Conservation (phyloP, 345 rosid species). For the Brassica carinata region DNA sequence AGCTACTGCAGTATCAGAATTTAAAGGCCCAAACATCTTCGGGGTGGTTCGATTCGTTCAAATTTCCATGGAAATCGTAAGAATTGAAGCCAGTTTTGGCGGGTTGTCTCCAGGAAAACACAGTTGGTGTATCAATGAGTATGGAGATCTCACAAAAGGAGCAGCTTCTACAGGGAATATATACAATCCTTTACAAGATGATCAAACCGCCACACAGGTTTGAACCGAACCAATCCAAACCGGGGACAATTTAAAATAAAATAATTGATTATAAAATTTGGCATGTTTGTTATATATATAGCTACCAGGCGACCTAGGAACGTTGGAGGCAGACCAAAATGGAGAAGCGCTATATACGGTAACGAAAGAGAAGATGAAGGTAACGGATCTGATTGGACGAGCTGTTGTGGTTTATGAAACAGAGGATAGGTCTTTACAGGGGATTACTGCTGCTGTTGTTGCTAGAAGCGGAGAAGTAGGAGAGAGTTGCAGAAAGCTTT, state of each 20-base stretch:
- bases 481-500: neutral
- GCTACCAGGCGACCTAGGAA: slow-evolving; percentile 6
- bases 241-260: neutral
- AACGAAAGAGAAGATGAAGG: neutral
- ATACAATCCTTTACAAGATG: slow-evolving; percentile 2
- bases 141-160: slow-evolving; percentile 3
- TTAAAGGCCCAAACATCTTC: neutral
- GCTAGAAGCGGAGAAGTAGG: neutral
- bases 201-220: neutral
- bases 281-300: neutral
- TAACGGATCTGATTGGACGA: neutral
- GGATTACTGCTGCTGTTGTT: slow-evolving; percentile 4
- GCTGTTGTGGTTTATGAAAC: slow-evolving; percentile 1
- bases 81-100: neutral
- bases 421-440: neutral
- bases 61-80: neutral
- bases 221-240: neutral
- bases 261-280: neutral
- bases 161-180: neutral
- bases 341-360: neutral
- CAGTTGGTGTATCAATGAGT: slow-evolving; percentile 6
- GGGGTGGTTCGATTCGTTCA: neutral
- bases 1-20: slow-evolving; percentile 3
- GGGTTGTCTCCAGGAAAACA: slow-evolving; percentile 7
- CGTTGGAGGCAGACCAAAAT: slow-evolving; percentile 1